A percentile compares a stretch with the other conserved stretches of the same genome.
Conservation (phyloP, 441 rosid species). For the Croton setiger region DNA sequence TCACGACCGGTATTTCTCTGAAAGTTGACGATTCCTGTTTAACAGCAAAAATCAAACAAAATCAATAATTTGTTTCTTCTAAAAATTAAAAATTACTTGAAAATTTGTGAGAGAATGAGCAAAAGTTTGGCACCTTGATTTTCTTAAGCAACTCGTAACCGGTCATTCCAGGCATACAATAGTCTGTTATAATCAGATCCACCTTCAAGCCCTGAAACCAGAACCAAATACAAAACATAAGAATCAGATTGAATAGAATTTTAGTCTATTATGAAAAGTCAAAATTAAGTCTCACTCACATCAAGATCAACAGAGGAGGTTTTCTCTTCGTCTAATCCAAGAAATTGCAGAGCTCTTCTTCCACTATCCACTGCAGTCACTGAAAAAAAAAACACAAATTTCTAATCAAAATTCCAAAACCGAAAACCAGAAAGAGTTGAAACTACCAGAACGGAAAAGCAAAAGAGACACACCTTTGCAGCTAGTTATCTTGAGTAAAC, state of each 20-base stretch:
- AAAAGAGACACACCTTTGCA: slow-evolving; percentile 58
- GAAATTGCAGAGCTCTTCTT: slow-evolving; percentile 69
- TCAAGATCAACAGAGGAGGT: slow-evolving; percentile 29
- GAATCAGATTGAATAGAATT: background rate
- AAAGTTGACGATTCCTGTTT: slow-evolving; percentile 71
- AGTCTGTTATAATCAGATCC: slow-evolving; percentile 87
- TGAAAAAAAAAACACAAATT: slow-evolving; percentile 24
- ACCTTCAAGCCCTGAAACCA: slow-evolving; percentile 62
- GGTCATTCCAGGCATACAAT: slow-evolving; percentile 98
- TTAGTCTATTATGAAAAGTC: background rate
- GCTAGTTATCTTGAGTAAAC: slow-evolving; percentile 65
- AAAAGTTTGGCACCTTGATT: slow-evolving; percentile 50
- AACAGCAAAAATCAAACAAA: background rate
- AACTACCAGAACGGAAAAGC: background rate
- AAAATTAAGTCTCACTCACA: slow-evolving; percentile 36
- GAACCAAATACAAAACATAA: background rate
- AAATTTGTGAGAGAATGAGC: background rate
- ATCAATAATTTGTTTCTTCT: background rate
- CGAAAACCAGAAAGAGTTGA: background rate
- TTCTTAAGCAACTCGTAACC: slow-evolving; percentile 91
- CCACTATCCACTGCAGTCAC: slow-evolving; percentile 93
- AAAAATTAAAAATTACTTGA: too few species aligned
- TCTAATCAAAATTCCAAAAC: background rate
- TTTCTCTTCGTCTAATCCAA: slow-evolving; percentile 65
- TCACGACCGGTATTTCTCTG: slow-evolving; percentile 79